Percentiles rank a stretch among this genome's conserved stretches.
Conservation (phyloP, 495 filamentous ascomycete genomes). For the Thermothielavioides terrestris region DNA sequence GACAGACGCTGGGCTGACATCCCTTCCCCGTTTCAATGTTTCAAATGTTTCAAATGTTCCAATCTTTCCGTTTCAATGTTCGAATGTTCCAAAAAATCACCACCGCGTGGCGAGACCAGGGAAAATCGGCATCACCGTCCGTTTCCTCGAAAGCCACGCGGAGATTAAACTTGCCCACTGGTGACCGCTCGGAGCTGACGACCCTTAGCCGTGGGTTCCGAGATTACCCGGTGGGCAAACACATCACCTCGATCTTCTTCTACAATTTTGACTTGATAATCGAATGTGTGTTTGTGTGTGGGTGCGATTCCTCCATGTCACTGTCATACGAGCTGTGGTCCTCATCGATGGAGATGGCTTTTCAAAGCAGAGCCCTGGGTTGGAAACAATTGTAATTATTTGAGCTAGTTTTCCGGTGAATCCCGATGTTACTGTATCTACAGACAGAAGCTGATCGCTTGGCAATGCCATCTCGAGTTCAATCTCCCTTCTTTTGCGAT, state of each 20-base stretch:
- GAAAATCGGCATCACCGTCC: neutral
- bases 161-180: neutral
- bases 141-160: neutral
- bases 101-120: neutral
- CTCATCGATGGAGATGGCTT: too few species aligned
- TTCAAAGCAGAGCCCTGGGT: too few species aligned
- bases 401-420: too few species aligned
- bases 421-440: too few species aligned
- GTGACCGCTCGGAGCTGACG: neutral
- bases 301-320: too few species aligned
- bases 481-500: too few species aligned
- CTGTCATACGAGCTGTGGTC: too few species aligned
- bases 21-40: neutral
- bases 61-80: neutral
- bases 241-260: neutral
- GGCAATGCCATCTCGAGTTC: too few species aligned
- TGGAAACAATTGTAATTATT: too few species aligned
- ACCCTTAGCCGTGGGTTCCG: neutral
- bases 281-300: too few species aligned
- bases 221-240: neutral
- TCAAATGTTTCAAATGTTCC: neutral
- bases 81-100: neutral
- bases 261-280: too few species aligned
- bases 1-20: neutral
- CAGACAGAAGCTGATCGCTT: too few species aligned